Evolutionary conservation across 768 basidiomycete species (phyloP).

Genomic region (Hygrophoropsis aurantiaca): DNA sequence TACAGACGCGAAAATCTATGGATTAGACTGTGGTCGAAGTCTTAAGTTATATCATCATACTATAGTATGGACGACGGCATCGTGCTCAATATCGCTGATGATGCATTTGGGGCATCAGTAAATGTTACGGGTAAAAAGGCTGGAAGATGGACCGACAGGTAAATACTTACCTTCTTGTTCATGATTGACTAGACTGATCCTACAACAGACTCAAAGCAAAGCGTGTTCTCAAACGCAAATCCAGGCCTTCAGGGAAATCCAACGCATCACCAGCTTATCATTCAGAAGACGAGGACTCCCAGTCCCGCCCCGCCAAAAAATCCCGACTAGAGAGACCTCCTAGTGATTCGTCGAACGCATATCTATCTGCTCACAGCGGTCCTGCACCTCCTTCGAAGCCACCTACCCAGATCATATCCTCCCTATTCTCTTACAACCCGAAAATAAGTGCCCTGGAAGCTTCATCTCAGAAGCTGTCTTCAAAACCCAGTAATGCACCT

Average conservation of each 20-base stretch:
- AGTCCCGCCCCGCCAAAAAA: slow-evolving; percentile 48
- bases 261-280: slow-evolving; percentile 14
- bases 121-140: slow-evolving; percentile 46
- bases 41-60: too few species aligned
- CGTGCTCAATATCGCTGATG: slow-evolving; percentile 66
- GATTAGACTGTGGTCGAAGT: too few species aligned
- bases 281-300: slow-evolving; percentile 22
- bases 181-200: slow-evolving; percentile 5
- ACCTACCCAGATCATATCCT: slow-evolving; percentile 74
- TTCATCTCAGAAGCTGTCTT: slow-evolving; percentile 22
- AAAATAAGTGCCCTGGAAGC: slow-evolving; percentile 49
- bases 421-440: slow-evolving; percentile 85
- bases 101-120: slow-evolving; percentile 28
- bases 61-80: slow-evolving; percentile 82
- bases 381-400: slow-evolving; percentile 26
- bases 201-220: slow-evolving; percentile 68
- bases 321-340: slow-evolving; percentile 30
- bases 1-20: background rate
- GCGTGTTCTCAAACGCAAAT: slow-evolving; percentile 63
- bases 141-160: slow-evolving; percentile 82
- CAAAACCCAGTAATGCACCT: slow-evolving; percentile 81
- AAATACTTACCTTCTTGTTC: too few species aligned
- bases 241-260: slow-evolving; percentile 34
- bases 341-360: slow-evolving; percentile 13
- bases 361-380: slow-evolving; percentile 12